Evolutionary conservation across 108 stramenopile genomes (phyloP), one percentile per base, ranked within the genome.

Genomic region (Pelagomonas calceolata): DNA sequence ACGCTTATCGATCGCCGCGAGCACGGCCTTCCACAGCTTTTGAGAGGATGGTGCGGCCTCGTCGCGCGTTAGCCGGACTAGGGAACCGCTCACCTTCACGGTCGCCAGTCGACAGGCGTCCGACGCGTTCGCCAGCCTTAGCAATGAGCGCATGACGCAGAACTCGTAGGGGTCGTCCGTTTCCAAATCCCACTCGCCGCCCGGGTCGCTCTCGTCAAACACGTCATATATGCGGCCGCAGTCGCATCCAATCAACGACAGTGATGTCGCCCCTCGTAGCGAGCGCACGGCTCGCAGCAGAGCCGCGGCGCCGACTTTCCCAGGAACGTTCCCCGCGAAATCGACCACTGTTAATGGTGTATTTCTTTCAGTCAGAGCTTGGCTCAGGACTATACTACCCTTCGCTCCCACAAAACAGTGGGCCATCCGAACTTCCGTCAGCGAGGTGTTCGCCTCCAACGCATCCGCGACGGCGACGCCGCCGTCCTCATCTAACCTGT

Each of bases 401-500:
- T 3, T 1, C 21, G 3, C 21, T 1, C 64, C 34, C 34, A 71
- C 64, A 36, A 9, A 29, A 64, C 65, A 65, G 31, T 63, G 63
- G 34, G n/a, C 64, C 36, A 71, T 63, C 26, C 33, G 32, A 7
- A 71, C 64, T 5, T 26, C 7, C 14, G 29, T 21, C 21, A 71
- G 4, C 15, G 63, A 29, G 18, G 7, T 15, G 46, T 75, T 75
- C 35, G 15, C 37, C 26, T 30, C 37, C 33, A 75, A 32, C 65
- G 46, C 37, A 7, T 69, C 31, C 14, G 66, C 72, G 31, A 73
- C 31, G 31, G 65, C 72, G 66, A 66, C 65, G 37, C 30, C 5
- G 5, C 37, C 37, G 29, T n/a, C 32, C 66, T 66, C 72, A 0
- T 73, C 77, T 26, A 80, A 67, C 30, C 64, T 66, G 68, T 80